Conservation (phyloP, 345 rosid genomes). For the Corchorus capsularis region DNA sequence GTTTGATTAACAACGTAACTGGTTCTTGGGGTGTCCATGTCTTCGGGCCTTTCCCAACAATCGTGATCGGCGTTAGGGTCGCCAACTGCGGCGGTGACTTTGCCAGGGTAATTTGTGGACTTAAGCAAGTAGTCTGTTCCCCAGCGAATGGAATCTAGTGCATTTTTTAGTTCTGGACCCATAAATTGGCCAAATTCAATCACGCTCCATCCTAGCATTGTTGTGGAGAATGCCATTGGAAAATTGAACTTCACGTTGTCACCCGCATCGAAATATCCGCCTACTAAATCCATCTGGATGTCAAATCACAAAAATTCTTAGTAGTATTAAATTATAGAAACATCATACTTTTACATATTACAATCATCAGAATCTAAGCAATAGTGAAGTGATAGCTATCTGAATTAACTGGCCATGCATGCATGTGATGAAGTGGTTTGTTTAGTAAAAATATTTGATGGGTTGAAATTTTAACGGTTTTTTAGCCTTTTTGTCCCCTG, state of each 20-base stretch:
- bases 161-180: conserved; percentile 39
- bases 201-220: conserved; percentile 75
- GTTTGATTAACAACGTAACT: conserved; percentile 52
- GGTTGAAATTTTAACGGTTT: no score
- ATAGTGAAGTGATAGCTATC: no score
- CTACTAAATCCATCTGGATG: conserved; percentile 52
- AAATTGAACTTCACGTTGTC: conserved; percentile 81
- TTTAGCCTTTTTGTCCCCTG: no score
- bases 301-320: not conserved
- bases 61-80: conserved; percentile 9
- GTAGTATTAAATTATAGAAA: not conserved
- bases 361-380: no score
- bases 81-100: conserved; percentile 26
- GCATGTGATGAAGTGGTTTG: not conserved
- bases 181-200: conserved; percentile 62
- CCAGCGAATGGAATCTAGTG: conserved; percentile 69
- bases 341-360: not conserved
- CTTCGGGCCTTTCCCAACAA: conserved; percentile 86
- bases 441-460: not conserved
- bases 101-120: conserved; percentile 45
- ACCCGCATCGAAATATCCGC: conserved; percentile 89
- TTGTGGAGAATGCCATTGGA: conserved; percentile 86
- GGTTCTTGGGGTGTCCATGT: conserved; percentile 88
- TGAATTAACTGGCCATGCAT: no score
- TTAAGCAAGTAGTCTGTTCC: conserved; percentile 78